Conservation (phyloP, 306 rosid species). For the Echinosophora koreensis region DNA sequence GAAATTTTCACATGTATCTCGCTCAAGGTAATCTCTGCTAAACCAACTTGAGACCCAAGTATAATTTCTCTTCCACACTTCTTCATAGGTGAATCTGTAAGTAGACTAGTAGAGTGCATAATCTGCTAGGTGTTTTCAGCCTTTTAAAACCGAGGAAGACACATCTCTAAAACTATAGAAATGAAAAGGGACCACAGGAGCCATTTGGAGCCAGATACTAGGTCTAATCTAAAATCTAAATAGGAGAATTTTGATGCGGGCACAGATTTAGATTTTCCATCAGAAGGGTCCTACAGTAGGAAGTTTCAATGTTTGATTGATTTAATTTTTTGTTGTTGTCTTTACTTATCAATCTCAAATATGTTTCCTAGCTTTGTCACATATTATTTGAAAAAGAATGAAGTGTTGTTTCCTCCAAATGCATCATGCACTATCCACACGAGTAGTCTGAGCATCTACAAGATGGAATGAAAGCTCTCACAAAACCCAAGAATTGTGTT, state of each 20-base stretch:
- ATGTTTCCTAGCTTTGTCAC: slow-evolving; percentile 30
- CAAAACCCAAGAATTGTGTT: background rate
- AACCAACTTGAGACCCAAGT: slow-evolving; percentile 23
- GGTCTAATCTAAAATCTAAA: slow-evolving; percentile 15
- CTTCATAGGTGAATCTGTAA: slow-evolving; percentile 1
- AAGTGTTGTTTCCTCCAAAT: slow-evolving; percentile 31
- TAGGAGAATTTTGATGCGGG: slow-evolving; percentile 3
- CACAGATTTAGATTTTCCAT: slow-evolving; percentile 16
- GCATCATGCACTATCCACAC: slow-evolving; percentile 7
- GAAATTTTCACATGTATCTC: slow-evolving; percentile 2
- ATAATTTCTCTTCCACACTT: slow-evolving; percentile 4
- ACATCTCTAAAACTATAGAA: slow-evolving; percentile 20
- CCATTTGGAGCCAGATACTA: slow-evolving; percentile 20
- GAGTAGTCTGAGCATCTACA: background rate
- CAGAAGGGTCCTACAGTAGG: slow-evolving; percentile 6
- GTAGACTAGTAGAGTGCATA: slow-evolving; percentile 22
- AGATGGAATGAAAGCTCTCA: background rate
- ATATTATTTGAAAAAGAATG: slow-evolving; percentile 1
- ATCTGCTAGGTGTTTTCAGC: slow-evolving; percentile 20
- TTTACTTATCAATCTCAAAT: slow-evolving; percentile 2
- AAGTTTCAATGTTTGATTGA: slow-evolving; percentile 21
- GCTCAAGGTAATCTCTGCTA: slow-evolving; percentile 14
- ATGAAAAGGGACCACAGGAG: background rate
- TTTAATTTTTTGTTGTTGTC: slow-evolving; percentile 28
- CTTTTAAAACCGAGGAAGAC: background rate